Evolutionary conservation across 140 eudicot genomes (phyloP).

Genomic region (Bidens hawaiensis): DNA sequence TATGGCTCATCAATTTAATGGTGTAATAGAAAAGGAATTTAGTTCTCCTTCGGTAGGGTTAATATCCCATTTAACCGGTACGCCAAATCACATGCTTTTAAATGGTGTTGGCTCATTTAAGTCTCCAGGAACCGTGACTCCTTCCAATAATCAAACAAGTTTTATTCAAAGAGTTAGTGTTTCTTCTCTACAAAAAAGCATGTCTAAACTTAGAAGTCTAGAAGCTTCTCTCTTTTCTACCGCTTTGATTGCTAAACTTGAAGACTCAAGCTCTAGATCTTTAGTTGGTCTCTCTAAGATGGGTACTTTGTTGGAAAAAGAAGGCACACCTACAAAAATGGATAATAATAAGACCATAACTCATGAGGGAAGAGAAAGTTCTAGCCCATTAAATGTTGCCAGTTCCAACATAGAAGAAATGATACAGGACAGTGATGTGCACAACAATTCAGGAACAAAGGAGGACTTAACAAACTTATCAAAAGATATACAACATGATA

Average conservation of each 20-base stretch:
- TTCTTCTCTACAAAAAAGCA: constrained; percentile 62
- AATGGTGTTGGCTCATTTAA: constrained; percentile 22
- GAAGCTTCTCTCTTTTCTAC: constrained; percentile 58
- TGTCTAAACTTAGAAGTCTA: constrained; percentile 60
- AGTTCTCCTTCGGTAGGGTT: constrained; percentile 35
- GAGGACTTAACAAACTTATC: constrained; percentile 19
- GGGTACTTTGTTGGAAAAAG: constrained; percentile 27
- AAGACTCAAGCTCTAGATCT: constrained; percentile 34
- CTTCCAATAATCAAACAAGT: constrained; percentile 30
- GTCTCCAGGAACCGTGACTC: constrained; percentile 31
- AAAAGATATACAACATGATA: constrained; percentile 21
- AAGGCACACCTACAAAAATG: constrained; percentile 5
- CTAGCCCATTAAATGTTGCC: constrained; percentile 11
- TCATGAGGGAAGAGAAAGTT: constrained; percentile 8
- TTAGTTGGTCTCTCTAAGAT: constrained; percentile 23
- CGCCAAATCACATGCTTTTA: constrained; percentile 24
- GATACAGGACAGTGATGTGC: constrained; percentile 13
- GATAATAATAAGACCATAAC: constrained; percentile 18
- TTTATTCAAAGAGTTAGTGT: constrained; percentile 29
- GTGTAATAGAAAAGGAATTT: constrained; percentile 31
- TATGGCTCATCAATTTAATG: constrained; percentile 16
- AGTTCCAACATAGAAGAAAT: constrained; percentile 18
- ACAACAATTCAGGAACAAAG: constrained; percentile 16
- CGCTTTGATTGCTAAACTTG: constrained; percentile 45
- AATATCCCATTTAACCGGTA: constrained; percentile 25